phyloP scores from a whole-genome alignment of 1,284 basidiomycete genomes.

The Stygiomarasmius scandens region DNA sequence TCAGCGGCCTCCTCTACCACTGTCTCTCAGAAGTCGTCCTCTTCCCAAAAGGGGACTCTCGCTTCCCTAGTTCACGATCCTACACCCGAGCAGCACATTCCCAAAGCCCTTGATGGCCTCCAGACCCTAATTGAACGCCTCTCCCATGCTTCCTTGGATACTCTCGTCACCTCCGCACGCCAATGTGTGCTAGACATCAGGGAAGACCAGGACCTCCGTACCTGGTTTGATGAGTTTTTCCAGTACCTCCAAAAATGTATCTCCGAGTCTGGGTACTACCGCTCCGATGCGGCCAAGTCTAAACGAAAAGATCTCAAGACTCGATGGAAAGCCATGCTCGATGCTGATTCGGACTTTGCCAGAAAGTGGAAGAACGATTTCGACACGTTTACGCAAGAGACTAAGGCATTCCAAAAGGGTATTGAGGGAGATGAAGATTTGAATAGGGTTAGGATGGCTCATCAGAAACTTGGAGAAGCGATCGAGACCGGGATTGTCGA shows the following conservation, averaged over 20 bases:
- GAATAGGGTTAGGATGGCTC: constrained; percentile 45
- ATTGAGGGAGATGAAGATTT: constrained; percentile 53
- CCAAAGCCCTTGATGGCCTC: constrained; percentile 48
- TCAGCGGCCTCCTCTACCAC: constrained; percentile 39
- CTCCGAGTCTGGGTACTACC: constrained; percentile 51
- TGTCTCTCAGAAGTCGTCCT: not conserved
- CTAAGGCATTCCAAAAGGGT: constrained; percentile 44
- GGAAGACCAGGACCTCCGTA: constrained; percentile 46
- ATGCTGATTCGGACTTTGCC: constrained; percentile 42
- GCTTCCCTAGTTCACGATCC: constrained; percentile 59
- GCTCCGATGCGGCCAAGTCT: constrained; percentile 47
- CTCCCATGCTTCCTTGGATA: constrained; percentile 34
- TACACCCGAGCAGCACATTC: constrained; percentile 57
- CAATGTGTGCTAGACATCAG: constrained; percentile 45
- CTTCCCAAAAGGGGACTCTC: constrained; percentile 30
- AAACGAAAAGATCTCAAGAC: constrained; percentile 45
- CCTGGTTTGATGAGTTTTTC: constrained; percentile 54
- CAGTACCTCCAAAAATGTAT: constrained; percentile 46
- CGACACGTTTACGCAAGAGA: constrained; percentile 44
- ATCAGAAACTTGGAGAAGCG: constrained; percentile 47
- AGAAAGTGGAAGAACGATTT: constrained; percentile 56
- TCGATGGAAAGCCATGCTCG: constrained; percentile 52
- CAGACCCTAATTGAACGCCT: constrained; percentile 47
- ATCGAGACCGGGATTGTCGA: constrained; percentile 47
- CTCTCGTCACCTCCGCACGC: constrained; percentile 29